Percentiles rank a stretch among this genome's conserved stretches.
phyloP scores from a whole-genome alignment of 2,329 filamentous ascomycete genomes.

The Fusarium austroafricanum region DNA sequence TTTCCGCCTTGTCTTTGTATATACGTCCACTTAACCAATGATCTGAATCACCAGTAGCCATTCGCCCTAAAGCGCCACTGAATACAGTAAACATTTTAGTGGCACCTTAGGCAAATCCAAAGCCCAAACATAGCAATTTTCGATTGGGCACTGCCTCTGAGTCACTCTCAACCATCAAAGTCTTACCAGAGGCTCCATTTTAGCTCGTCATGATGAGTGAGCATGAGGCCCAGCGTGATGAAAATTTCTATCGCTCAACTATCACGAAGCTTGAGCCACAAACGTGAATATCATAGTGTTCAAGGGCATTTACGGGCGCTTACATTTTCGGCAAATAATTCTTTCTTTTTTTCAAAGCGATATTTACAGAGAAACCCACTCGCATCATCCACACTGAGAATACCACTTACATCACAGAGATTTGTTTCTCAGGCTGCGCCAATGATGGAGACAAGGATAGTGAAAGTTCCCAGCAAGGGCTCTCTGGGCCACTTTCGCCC shows the following conservation, averaged over 20 bases:
- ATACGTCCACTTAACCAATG: not conserved
- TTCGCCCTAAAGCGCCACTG: conserved; percentile 16
- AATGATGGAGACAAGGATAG: conserved; percentile 56
- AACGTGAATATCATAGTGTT: conserved; percentile 17
- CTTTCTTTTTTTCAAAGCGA: conserved; percentile 6
- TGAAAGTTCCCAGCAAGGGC: conserved; percentile 50
- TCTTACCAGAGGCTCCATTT: conserved; percentile 36
- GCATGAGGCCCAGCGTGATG: conserved; percentile 43
- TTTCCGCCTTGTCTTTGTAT: no score
- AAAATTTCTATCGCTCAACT: conserved; percentile 45
- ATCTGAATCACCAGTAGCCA: not conserved
- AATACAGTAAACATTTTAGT: conserved; percentile 30
- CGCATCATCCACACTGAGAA: conserved; percentile 3
- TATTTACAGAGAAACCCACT: not conserved
- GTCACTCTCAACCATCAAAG: conserved; percentile 38
- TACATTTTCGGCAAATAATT: not conserved
- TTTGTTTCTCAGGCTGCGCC: conserved; percentile 24
- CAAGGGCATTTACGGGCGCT: not conserved
- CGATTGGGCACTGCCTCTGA: conserved; percentile 36
- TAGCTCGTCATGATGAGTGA: conserved; percentile 45
- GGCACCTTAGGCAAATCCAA: conserved; percentile 20
- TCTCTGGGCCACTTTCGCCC: conserved; percentile 52
- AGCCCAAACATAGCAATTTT: conserved; percentile 25
- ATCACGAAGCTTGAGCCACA: conserved; percentile 29
- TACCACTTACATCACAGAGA: conserved; percentile 46